Evolutionary conservation across 2,329 filamentous ascomycete species (phyloP).

Genomic region (Dactylonectria estremocensis): DNA sequence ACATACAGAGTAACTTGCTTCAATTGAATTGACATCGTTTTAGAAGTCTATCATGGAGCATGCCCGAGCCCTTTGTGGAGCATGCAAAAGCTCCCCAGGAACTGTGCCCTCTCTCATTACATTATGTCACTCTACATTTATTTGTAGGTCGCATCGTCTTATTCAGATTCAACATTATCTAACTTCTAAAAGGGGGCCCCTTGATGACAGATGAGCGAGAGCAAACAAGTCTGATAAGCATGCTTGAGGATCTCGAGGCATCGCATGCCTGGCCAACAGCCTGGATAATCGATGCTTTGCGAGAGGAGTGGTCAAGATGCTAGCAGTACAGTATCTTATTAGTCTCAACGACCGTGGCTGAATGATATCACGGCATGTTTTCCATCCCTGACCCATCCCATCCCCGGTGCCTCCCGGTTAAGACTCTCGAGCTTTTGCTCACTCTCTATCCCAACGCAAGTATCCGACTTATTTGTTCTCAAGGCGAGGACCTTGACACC

Average conservation of each 20-base stretch:
- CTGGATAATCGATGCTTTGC: slow-evolving; percentile 22
- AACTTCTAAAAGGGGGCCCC: slow-evolving; percentile 26
- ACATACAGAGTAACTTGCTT: slow-evolving; percentile 10
- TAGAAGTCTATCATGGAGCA: slow-evolving; percentile 21
- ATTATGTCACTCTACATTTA: slow-evolving; percentile 28
- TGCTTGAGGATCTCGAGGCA: slow-evolving; percentile 25
- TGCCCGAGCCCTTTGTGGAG: slow-evolving; percentile 27
- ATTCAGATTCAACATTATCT: slow-evolving; percentile 3
- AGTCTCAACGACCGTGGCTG: slow-evolving; percentile 20
- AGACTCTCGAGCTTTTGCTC: slow-evolving; percentile 71
- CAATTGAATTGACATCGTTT: background rate
- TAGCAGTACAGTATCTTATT: background rate
- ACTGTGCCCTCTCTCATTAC: slow-evolving; percentile 29
- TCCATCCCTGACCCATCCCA: slow-evolving; percentile 78
- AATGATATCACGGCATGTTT: slow-evolving; percentile 75
- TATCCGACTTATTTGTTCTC: slow-evolving; percentile 79
- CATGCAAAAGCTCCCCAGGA: slow-evolving; percentile 20
- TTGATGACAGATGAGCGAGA: slow-evolving; percentile 27
- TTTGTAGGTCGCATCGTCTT: slow-evolving; percentile 19
- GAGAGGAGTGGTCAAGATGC: slow-evolving; percentile 21
- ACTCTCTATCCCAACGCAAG: slow-evolving; percentile 65
- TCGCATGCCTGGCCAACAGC: slow-evolving; percentile 28
- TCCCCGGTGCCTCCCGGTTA: slow-evolving; percentile 63
- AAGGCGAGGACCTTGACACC: slow-evolving; percentile 74
- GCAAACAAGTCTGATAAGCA: slow-evolving; percentile 14